phyloP scores from a whole-genome alignment of 768 basidiomycete species.

The Agrocybe pediades region DNA sequence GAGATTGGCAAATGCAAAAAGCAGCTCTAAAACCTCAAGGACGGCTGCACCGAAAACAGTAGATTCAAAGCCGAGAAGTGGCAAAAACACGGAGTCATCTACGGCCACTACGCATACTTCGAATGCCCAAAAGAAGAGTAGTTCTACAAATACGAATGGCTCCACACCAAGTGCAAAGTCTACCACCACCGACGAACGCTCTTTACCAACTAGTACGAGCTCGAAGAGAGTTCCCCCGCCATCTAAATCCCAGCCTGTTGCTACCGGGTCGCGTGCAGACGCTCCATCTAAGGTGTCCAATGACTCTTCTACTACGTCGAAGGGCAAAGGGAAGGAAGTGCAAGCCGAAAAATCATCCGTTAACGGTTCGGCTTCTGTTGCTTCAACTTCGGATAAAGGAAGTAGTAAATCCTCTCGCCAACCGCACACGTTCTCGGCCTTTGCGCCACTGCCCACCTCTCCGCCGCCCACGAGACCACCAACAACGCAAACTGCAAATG shows the following conservation, averaged over 20 bases:
- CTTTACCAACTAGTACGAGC: neutral
- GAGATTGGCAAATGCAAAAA: neutral
- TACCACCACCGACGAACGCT: neutral
- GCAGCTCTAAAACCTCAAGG: neutral
- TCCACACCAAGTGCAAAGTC: neutral
- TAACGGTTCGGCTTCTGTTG: neutral
- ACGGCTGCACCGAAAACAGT: neutral
- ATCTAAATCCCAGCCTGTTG: neutral
- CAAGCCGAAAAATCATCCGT: neutral
- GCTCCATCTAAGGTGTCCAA: neutral
- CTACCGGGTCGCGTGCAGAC: neutral
- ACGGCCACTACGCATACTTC: neutral
- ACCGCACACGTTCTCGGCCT: slow-evolving; percentile 25
- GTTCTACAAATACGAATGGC: neutral
- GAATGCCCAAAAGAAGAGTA: neutral
- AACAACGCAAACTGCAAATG: neutral
- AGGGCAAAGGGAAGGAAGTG: slow-evolving; percentile 5
- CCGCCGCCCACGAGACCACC: neutral
- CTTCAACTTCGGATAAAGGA: neutral
- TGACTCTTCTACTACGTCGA: neutral
- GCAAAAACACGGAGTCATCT: neutral
- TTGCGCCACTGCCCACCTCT: slow-evolving; percentile 13
- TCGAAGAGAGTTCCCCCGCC: neutral
- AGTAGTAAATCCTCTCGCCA: neutral
- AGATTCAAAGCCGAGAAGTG: neutral